These are phyloP conservation scores for Ichthyophthirius multifiliis DNA, from an alignment of 169 alveolate genomes.

Conservation along the genomic window DNA sequence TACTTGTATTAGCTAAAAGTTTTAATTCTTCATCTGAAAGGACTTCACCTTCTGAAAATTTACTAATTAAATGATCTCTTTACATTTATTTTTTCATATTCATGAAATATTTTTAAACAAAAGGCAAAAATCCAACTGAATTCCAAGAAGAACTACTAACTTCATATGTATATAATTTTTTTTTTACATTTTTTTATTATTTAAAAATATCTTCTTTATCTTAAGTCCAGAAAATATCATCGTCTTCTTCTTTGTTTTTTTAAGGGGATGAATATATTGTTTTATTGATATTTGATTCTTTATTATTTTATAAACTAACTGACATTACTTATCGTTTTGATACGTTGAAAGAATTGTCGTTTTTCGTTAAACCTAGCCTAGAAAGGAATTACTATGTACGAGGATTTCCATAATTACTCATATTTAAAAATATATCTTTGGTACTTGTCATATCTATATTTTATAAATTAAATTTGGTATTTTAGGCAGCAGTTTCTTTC, in stretches of 20 bases:
- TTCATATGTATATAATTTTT: conserved; percentile 33
- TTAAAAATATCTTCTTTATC: conserved; percentile 5
- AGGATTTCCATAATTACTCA: conserved; percentile 15
- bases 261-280: background rate
- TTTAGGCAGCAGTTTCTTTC: background rate
- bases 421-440: conserved; percentile 10
- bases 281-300: no score
- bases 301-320: no score
- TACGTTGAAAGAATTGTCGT: background rate
- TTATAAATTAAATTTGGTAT: background rate
- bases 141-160: conserved; percentile 31
- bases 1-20: conserved; percentile 13
- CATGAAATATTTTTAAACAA: conserved; percentile 16
- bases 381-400: background rate
- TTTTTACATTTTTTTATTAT: conserved; percentile 24
- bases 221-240: conserved; percentile 10
- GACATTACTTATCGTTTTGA: no score
- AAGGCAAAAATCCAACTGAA: conserved; percentile 29
- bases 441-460: background rate
- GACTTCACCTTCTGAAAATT: conserved; percentile 1
- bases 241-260: background rate
- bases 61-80: conserved; percentile 13
- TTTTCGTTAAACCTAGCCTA: background rate
- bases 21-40: conserved; percentile 6
- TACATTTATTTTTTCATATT: conserved; percentile 17